These are phyloP conservation scores for Parmelia sp. DNA, from an alignment of 495 filamentous ascomycete genomes.

Conservation along the genomic window DNA sequence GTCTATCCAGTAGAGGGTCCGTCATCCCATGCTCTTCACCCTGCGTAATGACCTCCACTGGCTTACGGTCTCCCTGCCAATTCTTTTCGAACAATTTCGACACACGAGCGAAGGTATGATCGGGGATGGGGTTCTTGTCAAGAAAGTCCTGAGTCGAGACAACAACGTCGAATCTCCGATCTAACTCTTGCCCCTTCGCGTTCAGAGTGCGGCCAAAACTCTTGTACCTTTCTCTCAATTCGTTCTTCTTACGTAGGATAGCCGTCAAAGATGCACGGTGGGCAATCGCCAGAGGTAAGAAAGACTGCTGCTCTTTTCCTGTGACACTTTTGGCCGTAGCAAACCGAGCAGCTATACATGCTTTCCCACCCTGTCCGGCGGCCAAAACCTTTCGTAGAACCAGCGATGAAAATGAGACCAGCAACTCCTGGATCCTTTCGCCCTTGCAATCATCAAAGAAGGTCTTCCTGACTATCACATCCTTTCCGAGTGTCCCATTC, in stretches of 20 bases:
- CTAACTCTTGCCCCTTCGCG: constrained; percentile 40
- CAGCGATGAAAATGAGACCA: constrained; percentile 69
- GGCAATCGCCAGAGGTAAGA: constrained; percentile 63
- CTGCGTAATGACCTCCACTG: constrained; percentile 59
- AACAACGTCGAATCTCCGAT: constrained; percentile 16
- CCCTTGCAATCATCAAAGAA: constrained; percentile 91
- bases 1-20: constrained; percentile 56
- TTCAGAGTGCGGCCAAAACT: constrained; percentile 57
- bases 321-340: constrained; percentile 56
- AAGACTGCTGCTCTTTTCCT: constrained; percentile 49
- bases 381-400: constrained; percentile 65
- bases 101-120: constrained; percentile 20
- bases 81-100: constrained; percentile 54
- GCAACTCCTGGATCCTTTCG: constrained; percentile 71
- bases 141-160: constrained; percentile 18
- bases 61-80: constrained; percentile 67
- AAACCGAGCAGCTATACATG: constrained; percentile 51
- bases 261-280: constrained; percentile 58
- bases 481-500: constrained; percentile 70
- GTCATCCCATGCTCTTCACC: constrained; percentile 53
- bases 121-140: constrained; percentile 18
- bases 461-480: constrained; percentile 72
- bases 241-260: constrained; percentile 44
- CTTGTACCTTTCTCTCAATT: constrained; percentile 42
- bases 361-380: constrained; percentile 27